These are phyloP conservation scores for Sphaerostilbella broomeana DNA, from an alignment of 2,329 filamentous ascomycete species.

Conservation along the genomic window DNA sequence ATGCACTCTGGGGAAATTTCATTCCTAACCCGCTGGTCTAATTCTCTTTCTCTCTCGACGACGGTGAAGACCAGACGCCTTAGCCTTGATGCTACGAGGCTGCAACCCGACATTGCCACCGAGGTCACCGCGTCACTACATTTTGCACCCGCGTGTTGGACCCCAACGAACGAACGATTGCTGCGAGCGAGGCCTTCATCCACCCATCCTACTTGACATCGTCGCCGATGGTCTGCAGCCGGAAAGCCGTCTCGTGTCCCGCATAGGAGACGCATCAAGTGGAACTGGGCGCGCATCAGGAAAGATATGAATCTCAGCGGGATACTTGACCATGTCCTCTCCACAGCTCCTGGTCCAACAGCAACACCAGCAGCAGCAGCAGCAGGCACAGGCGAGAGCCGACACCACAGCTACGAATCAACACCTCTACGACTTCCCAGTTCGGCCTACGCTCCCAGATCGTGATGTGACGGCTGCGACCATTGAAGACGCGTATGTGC, in stretches of 20 bases:
- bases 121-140: no score
- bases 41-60: background rate
- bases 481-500: constrained; percentile 75
- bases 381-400: constrained; percentile 8
- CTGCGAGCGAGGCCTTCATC: no score
- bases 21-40: background rate
- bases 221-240: constrained; percentile 4
- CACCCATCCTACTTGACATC: no score
- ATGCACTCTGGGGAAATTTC: no score
- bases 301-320: constrained; percentile 20
- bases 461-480: constrained; percentile 60
- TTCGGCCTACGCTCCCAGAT: constrained; percentile 48
- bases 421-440: no score
- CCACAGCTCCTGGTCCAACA: constrained; percentile 15
- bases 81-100: no score
- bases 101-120: no score
- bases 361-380: constrained; percentile 15
- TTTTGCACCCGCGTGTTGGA: no score
- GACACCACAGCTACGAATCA: constrained; percentile 11
- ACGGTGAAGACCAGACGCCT: background rate
- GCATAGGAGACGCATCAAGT: background rate
- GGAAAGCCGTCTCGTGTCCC: constrained; percentile 3
- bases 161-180: no score
- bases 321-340: constrained; percentile 11
- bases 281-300: background rate